A percentile compares a stretch with the other conserved stretches of the same genome.
phyloP scores from a whole-genome alignment of 2,329 filamentous ascomycete genomes.

The Exophiala calicioides region DNA sequence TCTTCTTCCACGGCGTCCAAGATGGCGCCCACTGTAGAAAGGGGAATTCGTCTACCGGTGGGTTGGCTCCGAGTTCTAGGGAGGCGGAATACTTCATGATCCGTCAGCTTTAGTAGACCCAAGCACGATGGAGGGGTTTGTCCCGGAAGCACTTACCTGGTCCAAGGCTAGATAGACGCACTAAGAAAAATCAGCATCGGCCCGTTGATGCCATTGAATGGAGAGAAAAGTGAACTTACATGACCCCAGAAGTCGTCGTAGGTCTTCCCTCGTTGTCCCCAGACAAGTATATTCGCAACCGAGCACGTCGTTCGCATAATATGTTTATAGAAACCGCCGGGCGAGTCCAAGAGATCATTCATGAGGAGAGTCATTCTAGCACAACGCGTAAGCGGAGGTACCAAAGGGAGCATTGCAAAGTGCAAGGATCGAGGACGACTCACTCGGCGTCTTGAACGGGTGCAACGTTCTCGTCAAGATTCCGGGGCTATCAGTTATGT shows the following conservation, averaged over 20 bases:
- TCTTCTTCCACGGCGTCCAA: slow-evolving; percentile 39
- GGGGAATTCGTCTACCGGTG: slow-evolving; percentile 27
- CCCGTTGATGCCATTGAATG: background rate
- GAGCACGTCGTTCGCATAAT: slow-evolving; percentile 25
- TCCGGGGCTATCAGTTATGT: no score
- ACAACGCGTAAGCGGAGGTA: background rate
- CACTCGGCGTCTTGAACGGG: slow-evolving; percentile 14
- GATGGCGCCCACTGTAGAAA: slow-evolving; percentile 24
- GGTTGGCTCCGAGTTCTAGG: slow-evolving; percentile 22
- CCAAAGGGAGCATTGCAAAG: no score
- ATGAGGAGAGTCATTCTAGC: slow-evolving; percentile 4
- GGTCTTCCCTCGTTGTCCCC: slow-evolving; percentile 15
- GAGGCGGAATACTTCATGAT: background rate
- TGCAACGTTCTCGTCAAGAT: slow-evolving; percentile 10
- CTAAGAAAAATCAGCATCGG: background rate
- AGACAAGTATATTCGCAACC: slow-evolving; percentile 23
- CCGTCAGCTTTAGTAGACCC: background rate
- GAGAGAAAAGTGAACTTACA: slow-evolving; percentile 8
- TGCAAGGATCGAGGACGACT: no score
- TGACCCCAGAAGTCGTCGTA: slow-evolving; percentile 15
- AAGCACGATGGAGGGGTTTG: background rate
- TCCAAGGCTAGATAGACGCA: background rate
- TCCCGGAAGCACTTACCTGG: background rate
- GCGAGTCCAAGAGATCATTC: slow-evolving; percentile 18
- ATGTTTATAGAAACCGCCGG: slow-evolving; percentile 21